Conservation (phyloP, 2,329 filamentous ascomycete genomes). For the Aspergillus ustus region DNA sequence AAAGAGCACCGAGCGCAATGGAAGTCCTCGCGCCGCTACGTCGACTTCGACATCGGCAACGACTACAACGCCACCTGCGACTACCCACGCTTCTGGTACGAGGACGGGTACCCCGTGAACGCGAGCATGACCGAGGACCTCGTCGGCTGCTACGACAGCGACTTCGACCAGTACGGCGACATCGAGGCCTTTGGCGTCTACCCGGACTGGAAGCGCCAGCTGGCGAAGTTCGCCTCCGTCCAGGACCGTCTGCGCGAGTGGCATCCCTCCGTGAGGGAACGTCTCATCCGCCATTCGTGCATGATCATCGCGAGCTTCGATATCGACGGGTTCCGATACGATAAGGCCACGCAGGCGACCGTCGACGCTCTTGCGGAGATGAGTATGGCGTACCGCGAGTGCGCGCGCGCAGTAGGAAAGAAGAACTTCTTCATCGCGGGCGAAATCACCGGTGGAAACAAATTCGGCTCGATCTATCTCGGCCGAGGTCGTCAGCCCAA, state of each 20-base stretch:
- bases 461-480: conserved; percentile 63
- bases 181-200: conserved; percentile 67
- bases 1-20: conserved; percentile 64
- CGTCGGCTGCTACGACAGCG: conserved; percentile 65
- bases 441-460: conserved; percentile 68
- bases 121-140: conserved; percentile 45
- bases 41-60: conserved; percentile 62
- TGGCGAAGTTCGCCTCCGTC: conserved; percentile 69
- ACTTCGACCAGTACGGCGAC: conserved; percentile 69
- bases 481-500: conserved; percentile 64
- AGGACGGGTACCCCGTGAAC: conserved; percentile 58
- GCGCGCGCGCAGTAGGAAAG: conserved; percentile 61
- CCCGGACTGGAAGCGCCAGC: conserved; percentile 66
- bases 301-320: conserved; percentile 67
- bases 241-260: conserved; percentile 71
- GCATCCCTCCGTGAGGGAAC: conserved; percentile 61
- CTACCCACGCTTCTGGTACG: conserved; percentile 66
- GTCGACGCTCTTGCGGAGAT: conserved; percentile 65
- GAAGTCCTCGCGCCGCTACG: conserved; percentile 60
- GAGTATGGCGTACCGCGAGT: conserved; percentile 61
- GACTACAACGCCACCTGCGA: conserved; percentile 58
- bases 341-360: conserved; percentile 69
- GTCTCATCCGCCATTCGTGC: conserved; percentile 65
- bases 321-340: conserved; percentile 69
- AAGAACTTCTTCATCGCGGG: conserved; percentile 67